These are phyloP conservation scores for Ophiostoma ips DNA, from an alignment of 2,329 filamentous ascomycete species.

Conservation along the genomic window DNA sequence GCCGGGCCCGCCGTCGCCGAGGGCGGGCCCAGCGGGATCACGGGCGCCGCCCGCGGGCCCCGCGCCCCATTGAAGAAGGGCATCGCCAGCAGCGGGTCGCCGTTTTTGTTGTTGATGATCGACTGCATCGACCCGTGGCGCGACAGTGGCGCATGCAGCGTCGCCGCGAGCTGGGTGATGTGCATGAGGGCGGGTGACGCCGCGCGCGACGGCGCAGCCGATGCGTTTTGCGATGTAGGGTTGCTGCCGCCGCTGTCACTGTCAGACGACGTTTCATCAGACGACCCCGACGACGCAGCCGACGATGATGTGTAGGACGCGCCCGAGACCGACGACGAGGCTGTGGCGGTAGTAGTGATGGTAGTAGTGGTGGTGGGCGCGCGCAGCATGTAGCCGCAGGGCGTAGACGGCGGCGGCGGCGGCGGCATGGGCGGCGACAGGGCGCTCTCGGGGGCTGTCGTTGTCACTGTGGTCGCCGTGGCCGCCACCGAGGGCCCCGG, in stretches of 20 bases:
- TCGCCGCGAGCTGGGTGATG: slow-evolving; percentile 1
- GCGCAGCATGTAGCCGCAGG: not conserved
- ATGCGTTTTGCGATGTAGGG: not conserved
- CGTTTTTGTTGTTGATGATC: not conserved
- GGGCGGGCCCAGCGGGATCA: not conserved
- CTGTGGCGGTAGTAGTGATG: not conserved
- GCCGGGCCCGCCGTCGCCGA: not conserved
- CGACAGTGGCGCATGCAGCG: not conserved
- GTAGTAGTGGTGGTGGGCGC: not conserved
- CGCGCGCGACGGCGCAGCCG: not conserved
- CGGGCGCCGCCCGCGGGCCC: slow-evolving; percentile 5
- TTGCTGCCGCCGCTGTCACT: not conserved
- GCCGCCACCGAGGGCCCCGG: not conserved
- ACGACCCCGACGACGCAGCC: not conserved
- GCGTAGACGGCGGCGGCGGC: slow-evolving; percentile 1
- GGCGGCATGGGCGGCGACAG: slow-evolving; percentile 1
- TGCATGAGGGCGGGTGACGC: not conserved
- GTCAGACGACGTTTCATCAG: too few relatives aligned
- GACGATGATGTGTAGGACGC: not conserved
- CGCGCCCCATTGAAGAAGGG: slow-evolving; percentile 10
- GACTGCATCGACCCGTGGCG: slow-evolving; percentile 2
- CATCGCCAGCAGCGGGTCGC: slow-evolving; percentile 1
- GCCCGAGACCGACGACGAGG: not conserved
- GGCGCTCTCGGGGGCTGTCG: not conserved
- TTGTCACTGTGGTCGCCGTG: not conserved